phyloP scores from a whole-genome alignment of 78 protist species.

The Dictyostelium intermedium region DNA sequence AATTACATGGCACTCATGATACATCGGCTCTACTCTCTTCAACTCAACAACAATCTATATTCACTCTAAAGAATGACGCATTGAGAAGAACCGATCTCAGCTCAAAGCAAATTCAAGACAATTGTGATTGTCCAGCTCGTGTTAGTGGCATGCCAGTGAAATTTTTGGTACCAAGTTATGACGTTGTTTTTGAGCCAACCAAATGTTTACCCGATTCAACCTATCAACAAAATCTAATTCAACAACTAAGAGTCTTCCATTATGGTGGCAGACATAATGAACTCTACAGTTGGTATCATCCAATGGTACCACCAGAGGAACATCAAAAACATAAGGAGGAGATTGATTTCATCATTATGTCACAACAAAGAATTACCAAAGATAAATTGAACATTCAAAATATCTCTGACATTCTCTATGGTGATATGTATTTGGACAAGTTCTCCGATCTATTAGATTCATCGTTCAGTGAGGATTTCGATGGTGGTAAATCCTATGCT shows the following conservation, averaged over 20 bases:
- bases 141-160: slow-evolving; percentile 28
- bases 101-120: slow-evolving; percentile 11
- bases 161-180: slow-evolving; percentile 41
- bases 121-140: slow-evolving; percentile 16
- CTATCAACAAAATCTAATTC: not conserved
- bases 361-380: slow-evolving; percentile 47
- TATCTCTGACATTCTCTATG: slow-evolving; percentile 66
- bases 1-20: not conserved
- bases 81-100: slow-evolving; percentile 27
- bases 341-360: slow-evolving; percentile 53
- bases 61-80: not conserved
- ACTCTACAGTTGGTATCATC: slow-evolving; percentile 34
- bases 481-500: slow-evolving; percentile 64
- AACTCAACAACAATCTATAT: not conserved
- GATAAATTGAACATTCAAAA: slow-evolving; percentile 19
- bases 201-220: not conserved
- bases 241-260: not conserved
- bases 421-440: slow-evolving; percentile 60
- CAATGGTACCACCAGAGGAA: slow-evolving; percentile 20
- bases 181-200: not conserved
- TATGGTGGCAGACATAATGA: slow-evolving; percentile 13
- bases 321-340: slow-evolving; percentile 70
- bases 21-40: not conserved
- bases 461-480: slow-evolving; percentile 35
- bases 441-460: slow-evolving; percentile 58